Percentiles rank a stretch among this genome's conserved stretches.
These are phyloP conservation scores for Leccinum barrowsii DNA, from an alignment of 768 basidiomycete genomes.

Conservation along the genomic window DNA sequence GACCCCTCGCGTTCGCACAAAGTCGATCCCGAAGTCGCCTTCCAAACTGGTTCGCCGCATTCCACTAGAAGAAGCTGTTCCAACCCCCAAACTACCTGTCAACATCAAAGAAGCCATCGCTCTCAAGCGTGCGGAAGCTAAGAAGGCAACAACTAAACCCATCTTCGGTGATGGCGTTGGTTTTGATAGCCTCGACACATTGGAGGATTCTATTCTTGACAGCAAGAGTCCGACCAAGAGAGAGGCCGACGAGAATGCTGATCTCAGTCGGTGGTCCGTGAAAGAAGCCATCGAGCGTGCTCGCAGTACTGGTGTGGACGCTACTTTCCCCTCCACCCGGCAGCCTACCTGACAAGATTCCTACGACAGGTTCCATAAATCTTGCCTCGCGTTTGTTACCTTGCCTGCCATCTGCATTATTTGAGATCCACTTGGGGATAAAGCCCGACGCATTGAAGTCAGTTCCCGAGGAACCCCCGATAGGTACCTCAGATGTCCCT, in stretches of 20 bases:
- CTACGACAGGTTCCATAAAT: constrained; percentile 64
- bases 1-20: constrained; percentile 34
- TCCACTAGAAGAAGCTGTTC: constrained; percentile 20
- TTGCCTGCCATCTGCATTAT: constrained; percentile 74
- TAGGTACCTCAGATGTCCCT: constrained; percentile 35
- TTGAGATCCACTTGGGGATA: constrained; percentile 75
- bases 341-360: constrained; percentile 46
- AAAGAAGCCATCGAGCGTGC: constrained; percentile 76
- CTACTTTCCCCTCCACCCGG: constrained; percentile 30
- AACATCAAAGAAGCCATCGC: constrained; percentile 80
- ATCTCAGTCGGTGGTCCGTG: constrained; percentile 58
- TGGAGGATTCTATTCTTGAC: constrained; percentile 49
- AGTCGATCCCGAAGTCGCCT: constrained; percentile 36
- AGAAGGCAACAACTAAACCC: constrained; percentile 43
- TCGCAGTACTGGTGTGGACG: constrained; percentile 64
- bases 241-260: constrained; percentile 47
- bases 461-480: constrained; percentile 57
- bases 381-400: constrained; percentile 67
- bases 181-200: constrained; percentile 35
- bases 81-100: constrained; percentile 32
- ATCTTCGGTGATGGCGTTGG: constrained; percentile 25
- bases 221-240: constrained; percentile 19
- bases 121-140: constrained; percentile 72
- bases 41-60: constrained; percentile 27
- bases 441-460: constrained; percentile 67